Percentiles rank a stretch among this genome's conserved stretches.
Evolutionary conservation across 2,329 filamentous ascomycete species (phyloP).

Genomic region (Trichoderma asperellum): DNA sequence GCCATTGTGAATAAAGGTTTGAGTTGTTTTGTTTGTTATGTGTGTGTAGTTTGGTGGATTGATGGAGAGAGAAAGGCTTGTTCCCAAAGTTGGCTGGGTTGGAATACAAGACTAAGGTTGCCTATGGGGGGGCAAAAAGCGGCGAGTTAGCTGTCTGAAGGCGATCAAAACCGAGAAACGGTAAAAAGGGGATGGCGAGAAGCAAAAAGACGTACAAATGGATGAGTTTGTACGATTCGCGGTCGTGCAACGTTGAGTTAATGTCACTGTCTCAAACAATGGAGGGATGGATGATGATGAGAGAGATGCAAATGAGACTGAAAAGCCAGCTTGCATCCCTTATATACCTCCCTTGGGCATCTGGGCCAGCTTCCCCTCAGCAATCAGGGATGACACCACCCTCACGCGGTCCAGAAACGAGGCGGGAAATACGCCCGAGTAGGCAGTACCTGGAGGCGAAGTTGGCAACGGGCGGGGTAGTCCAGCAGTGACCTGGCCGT

Average conservation of each 20-base stretch:
- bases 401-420: slow-evolving; percentile 21
- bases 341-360: slow-evolving; percentile 23
- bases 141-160: neutral
- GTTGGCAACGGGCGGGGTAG: slow-evolving; percentile 18
- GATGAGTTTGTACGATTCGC: neutral
- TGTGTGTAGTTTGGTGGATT: neutral
- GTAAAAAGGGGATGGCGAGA: neutral
- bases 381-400: slow-evolving; percentile 25
- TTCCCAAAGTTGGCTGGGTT: neutral
- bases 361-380: neutral
- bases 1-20: slow-evolving; percentile 50
- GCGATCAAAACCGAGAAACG: neutral
- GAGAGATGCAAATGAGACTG: neutral
- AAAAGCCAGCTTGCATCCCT: neutral
- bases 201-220: neutral
- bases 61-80: neutral
- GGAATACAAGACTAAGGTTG: neutral
- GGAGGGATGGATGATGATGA: neutral
- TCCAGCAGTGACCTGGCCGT: neutral
- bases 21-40: slow-evolving; percentile 27
- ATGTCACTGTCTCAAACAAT: neutral
- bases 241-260: neutral
- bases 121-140: neutral
- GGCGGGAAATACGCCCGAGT: slow-evolving; percentile 13
- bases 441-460: neutral